Conservation (phyloP, 495 filamentous ascomycete species). For the Stereocaulon alpinum region DNA sequence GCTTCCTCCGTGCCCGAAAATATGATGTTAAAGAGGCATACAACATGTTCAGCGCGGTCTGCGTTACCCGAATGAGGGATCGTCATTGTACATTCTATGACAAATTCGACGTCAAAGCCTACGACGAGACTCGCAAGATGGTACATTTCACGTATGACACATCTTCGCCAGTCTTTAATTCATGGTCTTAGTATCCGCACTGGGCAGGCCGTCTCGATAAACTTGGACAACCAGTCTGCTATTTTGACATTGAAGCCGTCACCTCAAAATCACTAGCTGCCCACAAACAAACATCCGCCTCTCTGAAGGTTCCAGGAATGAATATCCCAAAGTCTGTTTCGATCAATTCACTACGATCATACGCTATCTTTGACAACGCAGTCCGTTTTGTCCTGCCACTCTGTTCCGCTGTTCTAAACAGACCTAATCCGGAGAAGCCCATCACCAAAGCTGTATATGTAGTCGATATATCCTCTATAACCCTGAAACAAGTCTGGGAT, state of each 20-base stretch:
- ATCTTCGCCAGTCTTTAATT: not conserved
- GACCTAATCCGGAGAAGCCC: slow-evolving; percentile 9
- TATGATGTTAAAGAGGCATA: slow-evolving; percentile 37
- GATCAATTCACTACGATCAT: slow-evolving; percentile 23
- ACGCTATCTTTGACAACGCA: slow-evolving; percentile 23
- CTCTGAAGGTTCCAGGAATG: not conserved
- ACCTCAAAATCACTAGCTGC: slow-evolving; percentile 12
- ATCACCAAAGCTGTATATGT: slow-evolving; percentile 24
- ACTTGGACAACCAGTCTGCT: slow-evolving; percentile 25
- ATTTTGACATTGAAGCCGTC: slow-evolving; percentile 23
- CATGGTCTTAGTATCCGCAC: slow-evolving; percentile 25
- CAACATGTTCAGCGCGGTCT: slow-evolving; percentile 72
- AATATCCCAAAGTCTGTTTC: slow-evolving; percentile 1
- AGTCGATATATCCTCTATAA: slow-evolving; percentile 23
- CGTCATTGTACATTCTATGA: slow-evolving; percentile 53
- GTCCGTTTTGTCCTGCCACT: slow-evolving; percentile 28
- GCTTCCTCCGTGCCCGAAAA: slow-evolving; percentile 11
- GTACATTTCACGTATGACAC: not conserved
- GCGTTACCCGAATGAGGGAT: slow-evolving; percentile 70
- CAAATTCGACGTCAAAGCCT: not conserved
- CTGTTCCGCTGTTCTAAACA: slow-evolving; percentile 22
- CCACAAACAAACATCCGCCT: slow-evolving; percentile 21
- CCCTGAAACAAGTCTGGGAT: slow-evolving; percentile 26
- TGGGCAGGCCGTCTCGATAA: slow-evolving; percentile 31
- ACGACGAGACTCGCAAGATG: slow-evolving; percentile 4